Conservation (phyloP, 306 rosid species). For the Luffa acutangula region DNA sequence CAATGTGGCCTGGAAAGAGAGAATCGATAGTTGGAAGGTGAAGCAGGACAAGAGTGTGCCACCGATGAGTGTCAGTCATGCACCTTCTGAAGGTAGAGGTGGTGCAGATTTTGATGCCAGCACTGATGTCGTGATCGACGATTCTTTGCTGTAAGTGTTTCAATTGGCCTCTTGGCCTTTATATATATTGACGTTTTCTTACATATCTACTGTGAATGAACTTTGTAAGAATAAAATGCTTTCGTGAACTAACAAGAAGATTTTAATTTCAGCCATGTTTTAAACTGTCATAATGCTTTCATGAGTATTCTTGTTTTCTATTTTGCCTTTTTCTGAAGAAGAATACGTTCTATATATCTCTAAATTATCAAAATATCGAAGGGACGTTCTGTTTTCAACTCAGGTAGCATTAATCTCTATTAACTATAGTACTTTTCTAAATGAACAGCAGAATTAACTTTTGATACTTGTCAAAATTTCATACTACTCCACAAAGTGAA, state of each 20-base stretch:
- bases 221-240: neutral
- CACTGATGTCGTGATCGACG: conserved; percentile 81
- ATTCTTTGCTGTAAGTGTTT: conserved; percentile 70
- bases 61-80: conserved; percentile 90
- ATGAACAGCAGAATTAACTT: neutral
- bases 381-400: neutral
- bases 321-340: neutral
- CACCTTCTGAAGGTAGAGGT: conserved; percentile 82
- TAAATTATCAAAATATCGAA: neutral
- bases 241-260: neutral
- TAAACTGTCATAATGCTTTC: neutral
- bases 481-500: neutral
- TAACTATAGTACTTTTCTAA: neutral
- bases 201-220: neutral
- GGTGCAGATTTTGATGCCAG: conserved; percentile 89
- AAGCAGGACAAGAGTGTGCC: conserved; percentile 79
- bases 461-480: neutral
- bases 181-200: neutral
- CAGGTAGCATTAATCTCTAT: neutral
- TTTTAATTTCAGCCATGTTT: neutral
- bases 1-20: conserved; percentile 98
- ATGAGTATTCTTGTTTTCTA: neutral
- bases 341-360: neutral
- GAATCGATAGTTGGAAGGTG: conserved; percentile 99
- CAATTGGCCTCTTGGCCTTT: neutral